These are phyloP conservation scores for Centrapalus pauciflorus DNA, from an alignment of 129 eudicot genomes.

Conservation along the genomic window DNA sequence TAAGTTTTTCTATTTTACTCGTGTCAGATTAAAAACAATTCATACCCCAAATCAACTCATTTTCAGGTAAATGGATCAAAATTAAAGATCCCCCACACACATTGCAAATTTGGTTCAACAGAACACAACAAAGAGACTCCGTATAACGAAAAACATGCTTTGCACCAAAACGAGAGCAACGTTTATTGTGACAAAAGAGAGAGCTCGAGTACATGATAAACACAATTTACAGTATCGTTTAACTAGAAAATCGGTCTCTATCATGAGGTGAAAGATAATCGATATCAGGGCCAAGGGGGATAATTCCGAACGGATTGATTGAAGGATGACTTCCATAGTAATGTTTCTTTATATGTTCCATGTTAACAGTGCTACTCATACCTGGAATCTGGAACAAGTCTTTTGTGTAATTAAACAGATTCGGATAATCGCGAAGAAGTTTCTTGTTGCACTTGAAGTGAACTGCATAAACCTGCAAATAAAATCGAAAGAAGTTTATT, in stretches of 20 bases:
- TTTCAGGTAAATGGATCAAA: background rate
- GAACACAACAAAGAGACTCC: conserved; percentile 1
- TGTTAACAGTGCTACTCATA: conserved; percentile 65
- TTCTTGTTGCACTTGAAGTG: conserved; percentile 93
- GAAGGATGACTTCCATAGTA: conserved; percentile 88
- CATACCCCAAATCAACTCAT: background rate
- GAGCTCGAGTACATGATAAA: background rate
- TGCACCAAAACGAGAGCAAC: background rate
- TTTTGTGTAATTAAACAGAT: conserved; percentile 73
- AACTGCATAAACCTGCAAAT: conserved; percentile 75
- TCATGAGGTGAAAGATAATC: conserved; percentile 72
- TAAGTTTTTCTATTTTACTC: background rate
- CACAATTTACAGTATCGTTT: background rate
- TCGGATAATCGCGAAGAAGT: conserved; percentile 67
- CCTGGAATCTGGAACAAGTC: conserved; percentile 78
- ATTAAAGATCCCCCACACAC: background rate
- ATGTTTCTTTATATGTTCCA: conserved; percentile 88
- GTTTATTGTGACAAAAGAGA: conserved; percentile 12
- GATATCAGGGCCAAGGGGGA: conserved; percentile 72
- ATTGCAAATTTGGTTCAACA: background rate
- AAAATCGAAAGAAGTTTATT: too few relatives aligned
- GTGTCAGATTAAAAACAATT: too few relatives aligned
- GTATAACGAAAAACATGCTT: background rate
- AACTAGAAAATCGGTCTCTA: conserved; percentile 47
- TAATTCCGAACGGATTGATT: conserved; percentile 70